These are phyloP conservation scores for Suillus placidus DNA, from an alignment of 768 basidiomycete species.

Conservation along the genomic window DNA sequence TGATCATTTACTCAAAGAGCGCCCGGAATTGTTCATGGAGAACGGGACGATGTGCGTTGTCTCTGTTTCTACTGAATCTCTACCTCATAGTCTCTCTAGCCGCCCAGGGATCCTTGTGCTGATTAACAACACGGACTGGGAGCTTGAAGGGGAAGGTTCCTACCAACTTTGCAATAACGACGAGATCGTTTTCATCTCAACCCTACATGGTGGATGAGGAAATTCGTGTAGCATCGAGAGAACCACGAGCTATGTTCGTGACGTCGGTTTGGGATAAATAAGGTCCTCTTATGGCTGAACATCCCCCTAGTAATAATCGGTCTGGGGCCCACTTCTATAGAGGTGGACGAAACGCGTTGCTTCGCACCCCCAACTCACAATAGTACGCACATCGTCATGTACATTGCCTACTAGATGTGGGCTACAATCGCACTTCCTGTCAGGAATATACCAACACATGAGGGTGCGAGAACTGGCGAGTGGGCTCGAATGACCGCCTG, in stretches of 20 bases:
- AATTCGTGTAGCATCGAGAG: background rate
- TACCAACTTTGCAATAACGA: constrained; percentile 79
- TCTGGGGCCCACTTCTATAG: background rate
- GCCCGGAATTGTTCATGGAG: constrained; percentile 89
- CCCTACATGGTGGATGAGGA: constrained; percentile 83
- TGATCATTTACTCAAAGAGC: constrained; percentile 76
- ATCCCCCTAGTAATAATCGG: background rate
- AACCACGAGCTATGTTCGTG: background rate
- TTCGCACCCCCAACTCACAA: background rate
- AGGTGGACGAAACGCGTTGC: background rate
- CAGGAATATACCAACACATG: background rate
- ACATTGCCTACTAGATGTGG: background rate
- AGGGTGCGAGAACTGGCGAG: background rate
- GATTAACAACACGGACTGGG: constrained; percentile 98
- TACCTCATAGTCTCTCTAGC: constrained; percentile 42
- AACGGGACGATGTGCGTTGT: constrained; percentile 77
- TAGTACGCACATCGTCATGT: constrained; percentile 1
- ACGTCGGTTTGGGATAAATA: background rate
- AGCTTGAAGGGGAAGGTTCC: constrained; percentile 91
- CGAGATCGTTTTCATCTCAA: constrained; percentile 96
- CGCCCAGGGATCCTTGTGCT: constrained; percentile 96
- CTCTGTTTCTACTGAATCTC: background rate
- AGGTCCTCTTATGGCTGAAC: background rate
- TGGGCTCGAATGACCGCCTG: background rate
- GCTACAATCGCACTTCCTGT: background rate